These are phyloP conservation scores for Trichosporon inkin DNA, from an alignment of 1,284 basidiomycete genomes.

Conservation along the genomic window DNA sequence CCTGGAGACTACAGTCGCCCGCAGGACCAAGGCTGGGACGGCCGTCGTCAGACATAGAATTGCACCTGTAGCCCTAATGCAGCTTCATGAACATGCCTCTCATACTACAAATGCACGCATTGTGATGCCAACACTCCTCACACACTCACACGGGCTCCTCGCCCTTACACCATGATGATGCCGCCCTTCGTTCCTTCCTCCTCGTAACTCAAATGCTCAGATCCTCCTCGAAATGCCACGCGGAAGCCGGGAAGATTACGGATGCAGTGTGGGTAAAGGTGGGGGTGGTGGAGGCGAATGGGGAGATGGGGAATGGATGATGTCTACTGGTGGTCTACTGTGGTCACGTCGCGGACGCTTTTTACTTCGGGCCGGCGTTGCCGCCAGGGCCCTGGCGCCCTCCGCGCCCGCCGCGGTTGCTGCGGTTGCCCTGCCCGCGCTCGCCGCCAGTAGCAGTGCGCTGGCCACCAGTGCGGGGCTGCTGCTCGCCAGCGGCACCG, in stretches of 20 bases:
- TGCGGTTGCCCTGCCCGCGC: constrained; percentile 11
- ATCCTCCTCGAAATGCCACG: constrained; percentile 1
- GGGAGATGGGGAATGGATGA: background rate
- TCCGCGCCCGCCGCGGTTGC: constrained; percentile 11
- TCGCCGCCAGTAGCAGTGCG: constrained; percentile 14
- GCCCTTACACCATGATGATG: background rate
- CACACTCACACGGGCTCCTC: constrained; percentile 1
- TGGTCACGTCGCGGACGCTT: background rate
- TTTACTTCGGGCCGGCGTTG: constrained; percentile 6
- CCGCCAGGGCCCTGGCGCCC: constrained; percentile 9
- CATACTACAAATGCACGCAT: constrained; percentile 20
- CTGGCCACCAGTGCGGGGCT: constrained; percentile 14
- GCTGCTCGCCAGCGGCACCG: constrained; percentile 11
- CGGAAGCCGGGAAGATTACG: constrained; percentile 4
- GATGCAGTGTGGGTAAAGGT: constrained; percentile 6
- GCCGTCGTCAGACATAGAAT: background rate
- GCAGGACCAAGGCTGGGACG: constrained; percentile 8
- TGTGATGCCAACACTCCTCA: constrained; percentile 11
- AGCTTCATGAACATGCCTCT: constrained; percentile 5
- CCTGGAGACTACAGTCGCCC: background rate
- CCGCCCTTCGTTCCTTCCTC: background rate
- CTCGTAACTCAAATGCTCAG: background rate
- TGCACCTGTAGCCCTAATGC: background rate
- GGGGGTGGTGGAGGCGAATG: background rate
- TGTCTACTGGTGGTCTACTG: constrained; percentile 9